Conservation (phyloP, 2,329 filamentous ascomycete genomes). For the Trichoderma cornu-damae region DNA sequence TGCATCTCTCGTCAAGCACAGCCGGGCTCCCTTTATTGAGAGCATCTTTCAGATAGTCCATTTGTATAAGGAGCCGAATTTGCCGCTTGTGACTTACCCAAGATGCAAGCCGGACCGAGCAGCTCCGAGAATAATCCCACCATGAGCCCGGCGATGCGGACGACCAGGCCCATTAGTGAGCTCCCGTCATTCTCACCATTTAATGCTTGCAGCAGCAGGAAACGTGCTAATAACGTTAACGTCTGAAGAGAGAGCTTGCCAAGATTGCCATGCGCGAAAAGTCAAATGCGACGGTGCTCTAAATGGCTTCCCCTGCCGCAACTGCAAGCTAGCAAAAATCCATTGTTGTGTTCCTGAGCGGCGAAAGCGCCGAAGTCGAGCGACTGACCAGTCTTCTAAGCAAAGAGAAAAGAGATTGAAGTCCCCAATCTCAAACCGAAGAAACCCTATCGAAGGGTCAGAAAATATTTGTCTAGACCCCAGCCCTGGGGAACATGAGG, state of each 20-base stretch:
- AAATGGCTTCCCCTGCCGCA: constrained; percentile 3
- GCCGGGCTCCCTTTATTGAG: too few species aligned
- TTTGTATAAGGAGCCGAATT: background rate
- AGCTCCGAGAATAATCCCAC: background rate
- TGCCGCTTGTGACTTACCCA: background rate
- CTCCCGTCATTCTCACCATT: background rate
- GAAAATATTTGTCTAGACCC: background rate
- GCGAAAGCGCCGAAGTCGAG: background rate
- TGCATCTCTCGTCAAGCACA: background rate
- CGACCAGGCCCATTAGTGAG: background rate
- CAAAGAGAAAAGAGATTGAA: background rate
- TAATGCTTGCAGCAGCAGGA: background rate
- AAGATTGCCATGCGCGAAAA: constrained; percentile 9
- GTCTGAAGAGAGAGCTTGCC: constrained; percentile 3
- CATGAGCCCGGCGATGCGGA: background rate
- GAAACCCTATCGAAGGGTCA: background rate
- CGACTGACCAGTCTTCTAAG: background rate
- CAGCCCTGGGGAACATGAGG: background rate
- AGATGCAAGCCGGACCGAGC: background rate
- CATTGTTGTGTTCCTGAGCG: background rate
- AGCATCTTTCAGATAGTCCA: background rate
- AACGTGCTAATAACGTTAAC: background rate
- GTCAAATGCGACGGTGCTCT: constrained; percentile 3
- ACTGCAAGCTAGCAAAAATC: background rate
- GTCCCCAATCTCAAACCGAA: background rate